Base-by-base conservation (phyloP, 331 rosid genomes). In the Cucumis variabilis region DNA sequence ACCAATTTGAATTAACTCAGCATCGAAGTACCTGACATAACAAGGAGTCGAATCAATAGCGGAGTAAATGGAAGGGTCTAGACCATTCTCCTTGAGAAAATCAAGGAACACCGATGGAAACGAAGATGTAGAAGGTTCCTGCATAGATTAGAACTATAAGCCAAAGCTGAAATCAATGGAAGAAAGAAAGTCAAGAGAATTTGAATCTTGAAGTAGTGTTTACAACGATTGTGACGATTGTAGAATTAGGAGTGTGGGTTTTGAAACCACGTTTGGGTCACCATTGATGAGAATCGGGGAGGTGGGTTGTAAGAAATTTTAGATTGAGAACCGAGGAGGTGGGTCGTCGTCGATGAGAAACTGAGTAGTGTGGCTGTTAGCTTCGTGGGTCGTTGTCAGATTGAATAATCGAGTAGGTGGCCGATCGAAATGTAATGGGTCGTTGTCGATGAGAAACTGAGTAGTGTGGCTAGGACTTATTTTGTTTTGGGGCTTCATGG, bases 11-110 rank as follows among this genome's bases (percentile, higher is more conserved):
- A 85, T 60, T 25, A 86, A 23, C 46, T 24, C 33, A 21, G 17
- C 21, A 14, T 73, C 5, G 62, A 3, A n/a, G 21, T 33, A 92
- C 94, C 99, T 94, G 84, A 95, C 92, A 88, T 88, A 97, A 70
- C 98, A 95, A 51, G 98, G 99, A 33, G 88, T 92, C 24, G 96
- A 94, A 88, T 93, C 94, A 17, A 87, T 84, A 28, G 94, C 86
- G 4, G 94, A 87, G 69, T 97, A 93, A 58, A 97, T 92, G 13
- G 94, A 90, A 46, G 99, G 96, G 89, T 97, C 95, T 27, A 97
- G 33, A 19, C 94, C 96, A 80, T 95, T 95, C 10, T 85, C 90
- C 72, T 88, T 79, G 21, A 97, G 93, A 87, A 97, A 95, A 9
- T 88, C 88, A 33, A 94, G 92, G 87, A 97, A 95, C 30, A 94